Base-by-base conservation (phyloP, 495 filamentous ascomycete genomes). In the Glutinoglossum americanum region DNA sequence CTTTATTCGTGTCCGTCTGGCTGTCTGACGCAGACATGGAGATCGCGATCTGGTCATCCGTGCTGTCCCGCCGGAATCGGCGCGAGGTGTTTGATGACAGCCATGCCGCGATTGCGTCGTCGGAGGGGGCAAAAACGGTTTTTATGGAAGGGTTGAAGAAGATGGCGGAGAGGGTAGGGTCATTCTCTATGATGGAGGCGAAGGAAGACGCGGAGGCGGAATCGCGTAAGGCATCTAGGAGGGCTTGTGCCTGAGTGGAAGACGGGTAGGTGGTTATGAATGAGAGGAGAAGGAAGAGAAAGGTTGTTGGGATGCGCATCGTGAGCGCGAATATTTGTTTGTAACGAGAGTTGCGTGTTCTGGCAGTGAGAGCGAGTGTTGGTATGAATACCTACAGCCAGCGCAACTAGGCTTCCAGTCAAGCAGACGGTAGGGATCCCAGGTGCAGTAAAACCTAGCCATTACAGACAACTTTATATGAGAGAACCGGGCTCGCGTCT, bases 121-220 rank as follows among this genome's bases (percentile, higher is more conserved):
- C 65, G 13, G 21, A 47, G 11, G 67, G 66, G 3, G 67, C 67
- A 39, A 65, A 71, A 44, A 71, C 60, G 9, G 69, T 71, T 13
- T 60, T 15, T 15, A 68, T 65, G 11, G 39, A n/a, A 0, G 55
- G 37, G 0, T 66, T 66, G 30, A 32, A 62, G 65, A 65, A 69
- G 10, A 68, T 32, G 17, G 60, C 54, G 21, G 62, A 51, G 27
- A 64, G 35, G 13, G 62, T 61, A 2, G 64, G 57, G 44, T 67
- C 60, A 13, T 62, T 55, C 57, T 69, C 56, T 57, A 71, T 65
- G 41, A 63, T 60, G 4, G 60, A 27, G 2, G 65, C 64, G 57
- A 71, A 71, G 28, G 62, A n/a, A 23, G 62, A 60, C 21, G 66
- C 66, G 51, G 63, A 64, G 5, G 65, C 30, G 32, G 32, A 35